Percentiles rank a stretch among this genome's conserved stretches.
phyloP scores from a whole-genome alignment of 352 stramenopile species.

The Phytophthora palmivora region DNA sequence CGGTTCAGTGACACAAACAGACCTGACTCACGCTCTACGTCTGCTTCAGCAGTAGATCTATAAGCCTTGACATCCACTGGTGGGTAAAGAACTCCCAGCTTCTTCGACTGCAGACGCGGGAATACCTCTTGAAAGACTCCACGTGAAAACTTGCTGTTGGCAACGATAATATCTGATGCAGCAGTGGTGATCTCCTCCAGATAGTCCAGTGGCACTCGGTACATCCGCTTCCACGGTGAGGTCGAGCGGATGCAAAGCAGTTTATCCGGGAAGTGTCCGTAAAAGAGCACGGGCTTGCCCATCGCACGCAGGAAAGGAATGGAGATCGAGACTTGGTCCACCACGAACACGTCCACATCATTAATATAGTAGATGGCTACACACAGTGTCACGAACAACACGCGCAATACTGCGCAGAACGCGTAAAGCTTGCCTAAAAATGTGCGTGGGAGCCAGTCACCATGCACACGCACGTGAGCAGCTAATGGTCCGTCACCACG shows the following conservation, averaged over 20 bases:
- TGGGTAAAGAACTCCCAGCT: conserved; percentile 94
- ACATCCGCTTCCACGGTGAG: conserved; percentile 85
- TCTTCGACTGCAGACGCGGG: conserved; percentile 55
- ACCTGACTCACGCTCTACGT: conserved; percentile 44
- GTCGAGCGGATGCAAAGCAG: conserved; percentile 82
- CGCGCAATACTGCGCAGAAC: conserved; percentile 93
- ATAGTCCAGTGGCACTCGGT: conserved; percentile 92
- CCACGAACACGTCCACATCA: conserved; percentile 79
- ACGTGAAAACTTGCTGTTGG: conserved; percentile 97
- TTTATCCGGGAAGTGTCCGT: conserved; percentile 99
- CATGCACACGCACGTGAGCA: conserved; percentile 87
- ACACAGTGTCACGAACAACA: conserved; percentile 92
- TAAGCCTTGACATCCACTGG: conserved; percentile 90
- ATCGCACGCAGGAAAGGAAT: conserved; percentile 79
- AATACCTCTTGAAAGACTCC: conserved; percentile 92
- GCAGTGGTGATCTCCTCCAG: conserved; percentile 95
- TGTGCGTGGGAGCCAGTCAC: conserved; percentile 94
- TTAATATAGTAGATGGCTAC: conserved; percentile 47
- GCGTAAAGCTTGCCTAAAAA: conserved; percentile 91
- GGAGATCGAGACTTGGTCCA: conserved; percentile 85
- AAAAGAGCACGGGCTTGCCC: conserved; percentile 95
- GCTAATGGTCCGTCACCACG: conserved; percentile 78
- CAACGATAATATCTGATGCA: conserved; percentile 93
- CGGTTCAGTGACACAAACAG: conserved; percentile 97
- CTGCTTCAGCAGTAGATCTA: conserved; percentile 37